Conservation (phyloP, 345 rosid genomes). For the Populus davidiana region DNA sequence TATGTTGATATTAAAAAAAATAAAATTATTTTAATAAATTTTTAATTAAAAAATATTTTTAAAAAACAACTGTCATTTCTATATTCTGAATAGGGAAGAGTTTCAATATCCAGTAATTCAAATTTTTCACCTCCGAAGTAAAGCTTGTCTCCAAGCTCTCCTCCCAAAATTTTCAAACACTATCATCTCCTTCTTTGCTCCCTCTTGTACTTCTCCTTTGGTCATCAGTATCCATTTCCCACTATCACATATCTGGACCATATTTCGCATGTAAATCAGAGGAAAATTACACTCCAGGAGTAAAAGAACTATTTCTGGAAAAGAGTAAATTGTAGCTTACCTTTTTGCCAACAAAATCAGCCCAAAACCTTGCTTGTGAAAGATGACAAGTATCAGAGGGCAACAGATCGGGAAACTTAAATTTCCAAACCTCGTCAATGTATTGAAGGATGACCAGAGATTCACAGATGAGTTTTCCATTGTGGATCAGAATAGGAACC, state of each 20-base stretch:
- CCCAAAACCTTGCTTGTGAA: conserved; percentile 20
- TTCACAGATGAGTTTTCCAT: conserved; percentile 6
- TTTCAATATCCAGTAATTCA: conserved; percentile 13
- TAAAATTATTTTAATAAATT: no score
- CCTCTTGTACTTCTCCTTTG: conserved; percentile 7
- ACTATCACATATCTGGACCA: no score
- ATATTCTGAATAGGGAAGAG: background rate
- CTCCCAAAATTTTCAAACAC: conserved; percentile 5
- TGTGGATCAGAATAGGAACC: no score
- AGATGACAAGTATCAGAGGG: conserved; percentile 9
- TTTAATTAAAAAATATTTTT: no score
- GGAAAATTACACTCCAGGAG: no score
- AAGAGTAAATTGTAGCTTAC: background rate
- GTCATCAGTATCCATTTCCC: background rate
- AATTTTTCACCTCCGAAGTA: conserved; percentile 9
- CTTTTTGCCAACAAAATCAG: conserved; percentile 10
- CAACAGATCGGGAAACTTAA: background rate
- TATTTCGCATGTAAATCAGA: no score
- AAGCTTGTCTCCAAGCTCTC: background rate
- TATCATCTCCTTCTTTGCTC: conserved; percentile 1
- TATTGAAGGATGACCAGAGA: conserved; percentile 11
- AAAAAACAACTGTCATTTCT: no score
- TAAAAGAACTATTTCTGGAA: no score
- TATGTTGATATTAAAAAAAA: no score
- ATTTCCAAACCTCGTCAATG: conserved; percentile 13